Conservation (phyloP, 352 stramenopile genomes). For the Globisporangium radiosum region DNA sequence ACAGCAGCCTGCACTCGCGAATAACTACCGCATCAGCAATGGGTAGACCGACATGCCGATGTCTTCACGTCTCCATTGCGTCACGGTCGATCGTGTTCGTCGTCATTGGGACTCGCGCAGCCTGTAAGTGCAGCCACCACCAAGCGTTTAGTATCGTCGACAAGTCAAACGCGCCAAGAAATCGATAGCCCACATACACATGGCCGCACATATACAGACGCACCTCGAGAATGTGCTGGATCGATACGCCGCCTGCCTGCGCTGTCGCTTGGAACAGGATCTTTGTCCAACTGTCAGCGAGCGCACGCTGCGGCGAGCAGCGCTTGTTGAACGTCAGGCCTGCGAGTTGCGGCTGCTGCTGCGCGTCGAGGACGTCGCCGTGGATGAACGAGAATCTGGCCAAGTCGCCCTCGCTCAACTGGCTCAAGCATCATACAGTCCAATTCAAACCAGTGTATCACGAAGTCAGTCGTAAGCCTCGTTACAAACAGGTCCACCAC, state of each 20-base stretch:
- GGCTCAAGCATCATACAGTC: not conserved
- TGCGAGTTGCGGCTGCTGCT: conserved; percentile 37
- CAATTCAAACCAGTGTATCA: not conserved
- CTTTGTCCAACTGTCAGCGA: conserved; percentile 87
- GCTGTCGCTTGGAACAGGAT: conserved; percentile 79
- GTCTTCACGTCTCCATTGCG: conserved; percentile 10
- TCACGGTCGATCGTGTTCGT: not conserved
- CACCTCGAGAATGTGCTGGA: conserved; percentile 64
- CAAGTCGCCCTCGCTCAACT: conserved; percentile 74
- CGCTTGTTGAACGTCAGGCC: conserved; percentile 63
- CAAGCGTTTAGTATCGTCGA: too few species aligned
- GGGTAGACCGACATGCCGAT: not conserved
- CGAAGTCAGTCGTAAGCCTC: not conserved
- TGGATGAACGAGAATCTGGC: conserved; percentile 74
- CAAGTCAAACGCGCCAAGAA: not conserved
- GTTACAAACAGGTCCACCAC: not conserved
- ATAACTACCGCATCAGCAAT: conserved; percentile 28
- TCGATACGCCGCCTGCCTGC: conserved; percentile 48
- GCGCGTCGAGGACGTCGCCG: conserved; percentile 33
- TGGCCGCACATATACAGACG: not conserved
- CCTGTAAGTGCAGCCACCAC: conserved; percentile 11
- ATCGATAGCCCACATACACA: too few species aligned
- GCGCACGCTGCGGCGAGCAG: conserved; percentile 73
- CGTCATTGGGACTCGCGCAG: conserved; percentile 6
- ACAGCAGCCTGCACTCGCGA: conserved; percentile 16